Percentiles rank a stretch among this genome's conserved stretches.
Evolutionary conservation across 345 rosid species (phyloP).

Genomic region (Moricandia moricandioides): DNA sequence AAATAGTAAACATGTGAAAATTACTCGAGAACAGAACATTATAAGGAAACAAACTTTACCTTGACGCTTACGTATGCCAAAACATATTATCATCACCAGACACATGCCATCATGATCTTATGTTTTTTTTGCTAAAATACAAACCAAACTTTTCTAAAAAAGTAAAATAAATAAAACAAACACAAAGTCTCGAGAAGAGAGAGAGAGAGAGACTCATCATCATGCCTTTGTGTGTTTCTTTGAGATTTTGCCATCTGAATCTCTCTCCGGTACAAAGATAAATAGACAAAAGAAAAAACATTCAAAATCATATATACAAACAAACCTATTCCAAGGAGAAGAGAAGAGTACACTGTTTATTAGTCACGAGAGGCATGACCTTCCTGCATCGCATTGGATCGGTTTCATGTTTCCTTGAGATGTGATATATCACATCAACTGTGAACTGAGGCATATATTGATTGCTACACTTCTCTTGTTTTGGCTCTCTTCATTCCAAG

Average conservation of each 20-base stretch:
- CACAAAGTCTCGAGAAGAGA: slow-evolving; percentile 20
- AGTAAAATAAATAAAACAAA: slow-evolving; percentile 6
- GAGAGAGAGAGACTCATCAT: slow-evolving; percentile 27
- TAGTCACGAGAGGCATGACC: background rate
- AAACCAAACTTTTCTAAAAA: slow-evolving; percentile 18
- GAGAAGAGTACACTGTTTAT: slow-evolving; percentile 14
- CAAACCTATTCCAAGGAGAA: slow-evolving; percentile 19
- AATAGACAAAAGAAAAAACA: slow-evolving; percentile 15
- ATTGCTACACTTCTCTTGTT: slow-evolving; percentile 60
- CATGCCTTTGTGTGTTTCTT: background rate
- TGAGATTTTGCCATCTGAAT: slow-evolving; percentile 4
- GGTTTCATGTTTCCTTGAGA: slow-evolving; percentile 19
- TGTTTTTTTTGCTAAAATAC: slow-evolving; percentile 3
- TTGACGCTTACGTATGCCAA: slow-evolving; percentile 16
- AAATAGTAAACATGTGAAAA: slow-evolving; percentile 4
- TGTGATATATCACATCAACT: slow-evolving; percentile 1
- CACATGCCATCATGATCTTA: slow-evolving; percentile 28
- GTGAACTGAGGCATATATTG: background rate
- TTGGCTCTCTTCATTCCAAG: slow-evolving; percentile 98
- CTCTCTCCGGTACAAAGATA: slow-evolving; percentile 22
- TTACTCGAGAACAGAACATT: slow-evolving; percentile 12
- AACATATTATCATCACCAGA: slow-evolving; percentile 32
- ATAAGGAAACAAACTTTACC: slow-evolving; percentile 21
- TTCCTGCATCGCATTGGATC: slow-evolving; percentile 12
- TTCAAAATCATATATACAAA: slow-evolving; percentile 29